Conservation (phyloP, 768 basidiomycete genomes). For the Leucogyrophana mollusca region DNA sequence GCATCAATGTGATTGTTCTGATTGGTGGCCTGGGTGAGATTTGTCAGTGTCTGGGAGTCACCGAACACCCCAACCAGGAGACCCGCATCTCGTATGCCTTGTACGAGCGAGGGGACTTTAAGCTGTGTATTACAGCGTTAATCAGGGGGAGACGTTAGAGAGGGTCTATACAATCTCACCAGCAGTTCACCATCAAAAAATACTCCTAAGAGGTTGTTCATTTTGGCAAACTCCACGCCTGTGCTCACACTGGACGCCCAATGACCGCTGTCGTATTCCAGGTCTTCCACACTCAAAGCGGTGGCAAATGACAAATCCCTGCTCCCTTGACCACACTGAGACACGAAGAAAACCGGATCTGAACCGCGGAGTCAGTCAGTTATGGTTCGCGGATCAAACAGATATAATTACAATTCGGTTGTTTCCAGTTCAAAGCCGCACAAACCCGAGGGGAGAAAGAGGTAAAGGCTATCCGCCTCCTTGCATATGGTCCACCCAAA, state of each 20-base stretch:
- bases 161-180: slow-evolving; percentile 45
- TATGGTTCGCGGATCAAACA: slow-evolving; percentile 4
- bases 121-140: slow-evolving; percentile 43
- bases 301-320: slow-evolving; percentile 37
- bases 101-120: slow-evolving; percentile 86
- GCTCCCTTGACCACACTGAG: slow-evolving; percentile 72
- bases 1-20: slow-evolving; percentile 65
- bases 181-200: slow-evolving; percentile 85
- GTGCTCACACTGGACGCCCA: slow-evolving; percentile 74
- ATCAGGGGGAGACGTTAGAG: slow-evolving; percentile 12
- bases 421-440: slow-evolving; percentile 96
- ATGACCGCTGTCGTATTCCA: slow-evolving; percentile 43
- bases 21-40: slow-evolving; percentile 36
- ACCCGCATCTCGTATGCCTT: slow-evolving; percentile 85
- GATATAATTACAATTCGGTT: slow-evolving; percentile 83
- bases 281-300: slow-evolving; percentile 33
- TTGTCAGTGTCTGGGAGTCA: slow-evolving; percentile 39
- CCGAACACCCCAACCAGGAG: slow-evolving; percentile 86
- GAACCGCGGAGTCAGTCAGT: slow-evolving; percentile 9
- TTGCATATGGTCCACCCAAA: slow-evolving; percentile 48
- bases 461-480: slow-evolving; percentile 85
- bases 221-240: slow-evolving; percentile 90
- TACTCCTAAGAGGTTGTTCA: slow-evolving; percentile 90
- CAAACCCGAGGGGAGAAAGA: slow-evolving; percentile 91
- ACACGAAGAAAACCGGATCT: slow-evolving; percentile 97